phyloP scores from a whole-genome alignment of 371 early-diverging fungal species.

The Dichotomocladium elegans region DNA sequence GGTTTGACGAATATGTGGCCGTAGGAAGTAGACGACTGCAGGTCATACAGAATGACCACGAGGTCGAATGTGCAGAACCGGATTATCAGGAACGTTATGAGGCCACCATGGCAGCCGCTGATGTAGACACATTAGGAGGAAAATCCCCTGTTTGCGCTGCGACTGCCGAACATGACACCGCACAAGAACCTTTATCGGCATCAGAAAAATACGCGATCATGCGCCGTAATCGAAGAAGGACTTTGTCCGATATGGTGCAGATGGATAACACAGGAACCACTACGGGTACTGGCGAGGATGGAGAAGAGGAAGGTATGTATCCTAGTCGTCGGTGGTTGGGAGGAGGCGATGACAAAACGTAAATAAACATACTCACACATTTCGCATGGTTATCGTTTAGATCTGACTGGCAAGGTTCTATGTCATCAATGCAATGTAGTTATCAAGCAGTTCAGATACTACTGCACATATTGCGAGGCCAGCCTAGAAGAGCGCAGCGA shows the following conservation, averaged over 20 bases:
- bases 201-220: too few relatives aligned
- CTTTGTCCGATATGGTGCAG: neutral
- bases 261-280: neutral
- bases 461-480: conserved; percentile 81
- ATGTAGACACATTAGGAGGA: too few relatives aligned
- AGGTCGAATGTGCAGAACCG: conserved; percentile 34
- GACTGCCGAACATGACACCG: too few relatives aligned
- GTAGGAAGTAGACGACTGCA: conserved; percentile 52
- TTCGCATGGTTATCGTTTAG: neutral
- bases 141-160: too few relatives aligned
- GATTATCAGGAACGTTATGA: conserved; percentile 47
- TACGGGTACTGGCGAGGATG: neutral
- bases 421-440: conserved; percentile 61
- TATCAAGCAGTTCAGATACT: conserved; percentile 68
- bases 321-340: too few relatives aligned
- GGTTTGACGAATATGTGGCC: conserved; percentile 59
- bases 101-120: neutral
- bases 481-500: conserved; percentile 57
- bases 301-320: too few relatives aligned
- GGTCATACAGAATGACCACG: conserved; percentile 33
- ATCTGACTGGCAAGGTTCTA: conserved; percentile 33
- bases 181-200: too few relatives aligned
- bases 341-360: neutral
- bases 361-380: neutral
- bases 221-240: neutral